A percentile compares a stretch with the other conserved stretches of the same genome.
These are phyloP conservation scores for Coemansia sp. DNA, from an alignment of 192 early-diverging fungal genomes.

Conservation along the genomic window DNA sequence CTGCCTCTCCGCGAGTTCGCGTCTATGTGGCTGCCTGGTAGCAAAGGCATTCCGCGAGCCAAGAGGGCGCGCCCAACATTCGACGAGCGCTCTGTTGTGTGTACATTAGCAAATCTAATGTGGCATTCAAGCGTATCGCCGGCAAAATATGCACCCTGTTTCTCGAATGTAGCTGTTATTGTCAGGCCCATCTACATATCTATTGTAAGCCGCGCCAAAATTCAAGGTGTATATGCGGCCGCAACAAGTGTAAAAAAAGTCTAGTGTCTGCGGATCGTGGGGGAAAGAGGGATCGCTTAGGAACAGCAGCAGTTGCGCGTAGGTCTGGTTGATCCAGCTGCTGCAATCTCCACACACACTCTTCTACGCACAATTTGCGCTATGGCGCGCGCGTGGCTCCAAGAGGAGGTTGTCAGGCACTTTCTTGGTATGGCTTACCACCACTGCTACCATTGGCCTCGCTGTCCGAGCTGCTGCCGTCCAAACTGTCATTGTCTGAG, in stretches of 20 bases:
- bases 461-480: conserved; percentile 47
- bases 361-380: neutral
- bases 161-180: conserved; percentile 53
- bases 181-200: conserved; percentile 44
- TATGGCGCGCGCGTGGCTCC: neutral
- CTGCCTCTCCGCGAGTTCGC: conserved; percentile 5
- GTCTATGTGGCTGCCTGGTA: conserved; percentile 1
- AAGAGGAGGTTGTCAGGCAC: neutral
- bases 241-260: neutral
- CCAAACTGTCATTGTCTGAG: conserved; percentile 58
- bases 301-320: neutral
- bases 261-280: neutral
- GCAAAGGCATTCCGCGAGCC: neutral
- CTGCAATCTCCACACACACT: neutral
- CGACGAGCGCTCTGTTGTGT: conserved; percentile 10
- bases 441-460: neutral
- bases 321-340: neutral
- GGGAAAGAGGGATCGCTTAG: neutral
- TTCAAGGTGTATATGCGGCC: neutral
- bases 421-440: neutral
- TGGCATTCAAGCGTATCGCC: conserved; percentile 55
- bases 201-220: neutral
- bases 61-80: neutral
- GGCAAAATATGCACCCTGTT: conserved; percentile 53
- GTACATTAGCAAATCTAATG: conserved; percentile 46